Conservation (phyloP, 192 early-diverging fungal genomes). For the Coemansia brasiliensis region DNA sequence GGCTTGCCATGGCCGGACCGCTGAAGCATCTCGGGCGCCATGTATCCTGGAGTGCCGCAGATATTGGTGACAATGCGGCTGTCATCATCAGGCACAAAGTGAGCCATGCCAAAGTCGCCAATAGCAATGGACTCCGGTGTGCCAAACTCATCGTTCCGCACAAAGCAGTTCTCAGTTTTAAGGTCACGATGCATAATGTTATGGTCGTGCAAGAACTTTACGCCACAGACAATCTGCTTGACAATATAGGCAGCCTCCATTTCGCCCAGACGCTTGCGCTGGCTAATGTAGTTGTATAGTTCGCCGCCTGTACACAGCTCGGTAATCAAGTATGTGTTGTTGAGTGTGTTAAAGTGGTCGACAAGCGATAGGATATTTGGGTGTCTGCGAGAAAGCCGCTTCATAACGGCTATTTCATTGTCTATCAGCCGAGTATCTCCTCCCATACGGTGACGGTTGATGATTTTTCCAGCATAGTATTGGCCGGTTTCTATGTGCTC, state of each 20-base stretch:
- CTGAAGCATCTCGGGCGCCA: constrained; percentile 62
- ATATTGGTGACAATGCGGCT: constrained; percentile 64
- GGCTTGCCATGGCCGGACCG: constrained; percentile 64
- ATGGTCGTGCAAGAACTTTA: constrained; percentile 81
- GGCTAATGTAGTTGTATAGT: constrained; percentile 84
- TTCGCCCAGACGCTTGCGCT: constrained; percentile 71
- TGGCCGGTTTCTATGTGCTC: constrained; percentile 64
- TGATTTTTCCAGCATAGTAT: constrained; percentile 77
- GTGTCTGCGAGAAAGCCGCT: constrained; percentile 66
- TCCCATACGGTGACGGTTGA: constrained; percentile 73
- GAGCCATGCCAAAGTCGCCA: constrained; percentile 82
- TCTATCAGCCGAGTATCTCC: constrained; percentile 67
- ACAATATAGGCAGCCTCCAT: constrained; percentile 79
- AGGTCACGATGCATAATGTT: constrained; percentile 84
- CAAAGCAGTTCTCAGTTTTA: constrained; percentile 80
- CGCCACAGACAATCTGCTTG: constrained; percentile 71
- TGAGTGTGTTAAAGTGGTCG: constrained; percentile 80
- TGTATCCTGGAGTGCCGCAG: constrained; percentile 82
- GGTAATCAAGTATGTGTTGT: constrained; percentile 78
- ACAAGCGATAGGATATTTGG: constrained; percentile 69
- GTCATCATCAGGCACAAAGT: constrained; percentile 34
- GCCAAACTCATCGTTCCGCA: constrained; percentile 50
- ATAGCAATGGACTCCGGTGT: constrained; percentile 60
- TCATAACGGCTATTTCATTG: constrained; percentile 75
- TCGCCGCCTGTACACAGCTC: constrained; percentile 87